Evolutionary conservation across 1,139 yeast genomes (phyloP), one percentile per base, ranked within the genome.

Genomic region (Yamadazyma jaroonii): DNA sequence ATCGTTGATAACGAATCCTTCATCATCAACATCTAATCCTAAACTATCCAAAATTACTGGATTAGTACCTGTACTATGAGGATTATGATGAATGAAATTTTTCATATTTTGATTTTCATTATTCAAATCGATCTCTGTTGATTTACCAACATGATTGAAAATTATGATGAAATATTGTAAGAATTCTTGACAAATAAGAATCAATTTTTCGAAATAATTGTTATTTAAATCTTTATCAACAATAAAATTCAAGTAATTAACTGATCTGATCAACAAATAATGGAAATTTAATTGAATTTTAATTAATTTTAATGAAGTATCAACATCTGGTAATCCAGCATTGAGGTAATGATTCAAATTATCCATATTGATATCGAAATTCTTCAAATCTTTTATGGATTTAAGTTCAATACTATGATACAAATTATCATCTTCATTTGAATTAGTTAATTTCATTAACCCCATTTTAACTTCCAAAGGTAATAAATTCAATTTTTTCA

Each of bases 1-100:
- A 48, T 70, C 76, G 45, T 71, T 71, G 10, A 71, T 69, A 2
- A 71, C 72, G 51, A 69, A 69, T 11, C 77, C 76, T 46, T 71
- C 75, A 36, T 70, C 75, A 44, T 70, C 76, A 9, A 62, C 64
- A 46, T 61, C 66, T 21, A 62, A 43, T 12, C 64, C 67, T 35
- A 61, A 53, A 41, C 62, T 59, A 38, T 56, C 62, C 53, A 62
- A 53, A 6, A 61, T 61, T 1, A 56, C 58, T 9, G 59, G 52
- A 39, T 57, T 57, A 6, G 61, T 48, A 17, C 52, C 52, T 1
- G 51, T 48, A 23, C 50, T 46, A 44, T 32, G 57, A 12, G 54
- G 49, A 25, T 54, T 45, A 27, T 56, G 59, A 29, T 51, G 52
- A 30, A 47, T 40, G 23, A 43, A 40, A 21, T 36, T 36, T 32